Base-by-base conservation (phyloP, 1,284 basidiomycete genomes). In the Cryptococcus amylolentus region DNA sequence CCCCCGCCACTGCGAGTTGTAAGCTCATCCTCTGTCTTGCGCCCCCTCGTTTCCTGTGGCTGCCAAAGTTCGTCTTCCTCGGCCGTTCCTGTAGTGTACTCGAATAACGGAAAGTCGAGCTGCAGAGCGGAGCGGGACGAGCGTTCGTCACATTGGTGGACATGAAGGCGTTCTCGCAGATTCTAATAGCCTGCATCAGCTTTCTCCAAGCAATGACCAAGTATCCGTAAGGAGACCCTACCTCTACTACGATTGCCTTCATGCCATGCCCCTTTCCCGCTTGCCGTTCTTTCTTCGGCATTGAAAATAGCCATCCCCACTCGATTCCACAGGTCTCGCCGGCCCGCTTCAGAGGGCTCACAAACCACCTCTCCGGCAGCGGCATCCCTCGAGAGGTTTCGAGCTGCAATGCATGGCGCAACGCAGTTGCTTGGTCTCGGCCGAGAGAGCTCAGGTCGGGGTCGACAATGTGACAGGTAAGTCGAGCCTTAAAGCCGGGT, bases 1-100 rank as follows among this genome's bases (percentile, higher is more conserved):
- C 62, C 70, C 27, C 45, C 46, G 3, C 59, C 61, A 1, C 60
- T 49, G 5, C 69, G 53, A 13, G 50, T 61, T 20, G 67, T 61
- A 46, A 71, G 58, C 49, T 71, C 65, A 18, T 66, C 64, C 53
- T 71, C 70, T 3, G 64, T 68, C 58, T 71, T 68, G 20, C 70
- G 55, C 23, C 56, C 65, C 5, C 64, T 49, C 28, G 55, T 56
- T 27, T 56, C 56, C n/a, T 20, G 31, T 6, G 62, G 58, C 16
- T 59, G 52, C 70, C 70, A 71, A 14, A 69, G 39, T 3, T 45
- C 48, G 43, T 71, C 68, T 23, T 59, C 50, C 35, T 71, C 67
- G 5, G 54, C 49, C 58, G 64, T 64, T 10, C 23, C 48, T 18
- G 39, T 37, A 1, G 62, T 59, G 45, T 58, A 71, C 4, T 40